A percentile compares a stretch with the other conserved stretches of the same genome.
Conservation (phyloP, 1,139 yeast species). For the Candida albicans region DNA sequence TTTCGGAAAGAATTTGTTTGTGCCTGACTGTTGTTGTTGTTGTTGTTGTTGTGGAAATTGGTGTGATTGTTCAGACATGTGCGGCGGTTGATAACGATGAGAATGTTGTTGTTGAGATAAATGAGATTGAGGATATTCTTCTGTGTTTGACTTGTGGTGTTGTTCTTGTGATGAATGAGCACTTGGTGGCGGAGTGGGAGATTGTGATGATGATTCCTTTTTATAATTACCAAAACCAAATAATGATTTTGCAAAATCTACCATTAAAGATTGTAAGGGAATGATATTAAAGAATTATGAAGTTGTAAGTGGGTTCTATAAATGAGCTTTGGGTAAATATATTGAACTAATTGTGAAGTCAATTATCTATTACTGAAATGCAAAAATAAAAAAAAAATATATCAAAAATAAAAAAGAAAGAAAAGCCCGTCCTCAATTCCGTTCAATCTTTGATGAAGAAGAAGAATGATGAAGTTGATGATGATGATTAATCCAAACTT, state of each 20-base stretch:
- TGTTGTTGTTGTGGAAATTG: constrained; percentile 6
- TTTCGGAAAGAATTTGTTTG: constrained; percentile 36
- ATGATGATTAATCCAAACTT: not conserved
- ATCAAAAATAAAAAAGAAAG: not conserved
- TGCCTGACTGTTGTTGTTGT: constrained; percentile 13
- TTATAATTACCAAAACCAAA: constrained; percentile 57
- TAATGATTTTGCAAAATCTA: constrained; percentile 62
- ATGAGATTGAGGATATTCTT: constrained; percentile 1
- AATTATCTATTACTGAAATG: too few species aligned
- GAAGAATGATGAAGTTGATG: too few species aligned
- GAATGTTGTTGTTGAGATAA: constrained; percentile 5
- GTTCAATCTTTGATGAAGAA: too few species aligned
- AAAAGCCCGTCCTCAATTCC: not conserved
- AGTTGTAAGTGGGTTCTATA: not conserved
- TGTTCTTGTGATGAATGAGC: constrained; percentile 6
- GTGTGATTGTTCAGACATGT: not conserved
- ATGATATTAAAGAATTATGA: not conserved
- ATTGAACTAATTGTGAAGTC: not conserved
- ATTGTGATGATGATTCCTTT: constrained; percentile 20
- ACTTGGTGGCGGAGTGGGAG: constrained; percentile 16
- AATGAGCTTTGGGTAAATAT: too few species aligned
- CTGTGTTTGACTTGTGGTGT: not conserved
- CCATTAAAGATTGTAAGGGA: constrained; percentile 35
- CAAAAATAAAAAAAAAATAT: too few species aligned
- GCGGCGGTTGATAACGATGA: constrained; percentile 1